These are phyloP conservation scores for Pogostemon cablin DNA, from an alignment of 257 asterid genomes.

Conservation along the genomic window DNA sequence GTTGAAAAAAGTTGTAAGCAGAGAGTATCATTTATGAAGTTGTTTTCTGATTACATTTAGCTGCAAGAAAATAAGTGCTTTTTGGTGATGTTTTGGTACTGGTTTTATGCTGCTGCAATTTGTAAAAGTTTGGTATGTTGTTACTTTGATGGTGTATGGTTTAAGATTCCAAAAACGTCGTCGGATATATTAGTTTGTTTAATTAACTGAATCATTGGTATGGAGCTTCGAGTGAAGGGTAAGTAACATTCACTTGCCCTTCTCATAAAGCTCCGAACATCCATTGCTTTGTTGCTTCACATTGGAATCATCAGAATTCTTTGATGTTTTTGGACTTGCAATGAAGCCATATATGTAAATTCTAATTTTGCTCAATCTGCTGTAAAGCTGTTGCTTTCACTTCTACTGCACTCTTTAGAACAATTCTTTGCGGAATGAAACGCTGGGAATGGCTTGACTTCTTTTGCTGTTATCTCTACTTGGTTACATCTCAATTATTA, in stretches of 20 bases:
- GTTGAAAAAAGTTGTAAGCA: background rate
- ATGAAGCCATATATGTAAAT: too few species aligned
- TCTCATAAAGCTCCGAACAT: slow-evolving; percentile 43
- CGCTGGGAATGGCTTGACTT: background rate
- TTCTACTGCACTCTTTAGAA: background rate
- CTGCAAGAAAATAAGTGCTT: too few species aligned
- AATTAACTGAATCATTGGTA: background rate
- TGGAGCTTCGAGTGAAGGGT: slow-evolving; percentile 49
- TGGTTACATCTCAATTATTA: background rate
- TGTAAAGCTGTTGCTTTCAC: background rate
- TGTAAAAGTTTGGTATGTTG: background rate
- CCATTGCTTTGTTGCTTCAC: slow-evolving; percentile 29
- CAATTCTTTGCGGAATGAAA: background rate
- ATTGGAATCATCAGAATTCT: slow-evolving; percentile 6
- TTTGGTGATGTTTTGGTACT: background rate
- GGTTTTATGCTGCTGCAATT: background rate
- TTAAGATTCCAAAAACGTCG: background rate
- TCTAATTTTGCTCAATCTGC: background rate
- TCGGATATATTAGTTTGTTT: background rate
- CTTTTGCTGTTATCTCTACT: background rate
- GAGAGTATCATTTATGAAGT: background rate
- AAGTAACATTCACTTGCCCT: slow-evolving; percentile 35
- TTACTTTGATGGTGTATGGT: background rate
- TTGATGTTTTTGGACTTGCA: slow-evolving; percentile 8
- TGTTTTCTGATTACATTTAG: background rate